Base-by-base conservation (phyloP, 805 yeast genomes). In the Yarrowia osloensis region DNA sequence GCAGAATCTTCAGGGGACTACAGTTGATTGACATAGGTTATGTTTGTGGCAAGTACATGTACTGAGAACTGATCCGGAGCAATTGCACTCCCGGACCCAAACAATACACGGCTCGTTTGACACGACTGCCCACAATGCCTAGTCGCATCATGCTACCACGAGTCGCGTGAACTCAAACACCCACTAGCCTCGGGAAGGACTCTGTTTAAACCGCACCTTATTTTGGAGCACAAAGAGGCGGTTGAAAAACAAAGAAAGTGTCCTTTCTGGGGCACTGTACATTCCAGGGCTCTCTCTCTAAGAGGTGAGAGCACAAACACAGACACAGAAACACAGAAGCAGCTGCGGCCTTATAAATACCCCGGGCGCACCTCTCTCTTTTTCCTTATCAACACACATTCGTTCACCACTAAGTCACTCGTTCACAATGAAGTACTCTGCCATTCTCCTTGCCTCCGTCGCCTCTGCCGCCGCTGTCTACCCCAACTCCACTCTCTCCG, bases 401-500 rank as follows among this genome's bases (percentile, higher is more conserved):
- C 62, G 62, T 39, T 55, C 47, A 55, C 31, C 46, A 37, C 40
- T 21, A 1, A 55, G 61, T 54, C 62, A 55, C 46, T 55, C 62
- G 62, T 55, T 55, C 46, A 37, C 24, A 17, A 55, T 55, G 62
- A 55, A 55, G 62, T 55, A 55, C 62, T 37, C 65, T 17, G 39
- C 65, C 42, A 29, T 44, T 31, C 65, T 44, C 52, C 52, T 44
- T 29, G 52, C 65, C n/a, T 59, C 65, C 31, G 65, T 21, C 31
- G 65, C 65, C 40, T 59, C 65, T 59, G 65, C 65, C 40, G 65
- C 65, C 31, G 52, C 65, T 7, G 52, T 44, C 52, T 42, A 6
- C 65, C 40, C 65, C 40, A 44, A 42, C 52, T 40, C 65, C 52
- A 44, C 52, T 29, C 31, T 33, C 31, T 29, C 65, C 29, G 65